phyloP scores from a whole-genome alignment of 2,329 filamentous ascomycete species.

The Podosphaera xanthii region DNA sequence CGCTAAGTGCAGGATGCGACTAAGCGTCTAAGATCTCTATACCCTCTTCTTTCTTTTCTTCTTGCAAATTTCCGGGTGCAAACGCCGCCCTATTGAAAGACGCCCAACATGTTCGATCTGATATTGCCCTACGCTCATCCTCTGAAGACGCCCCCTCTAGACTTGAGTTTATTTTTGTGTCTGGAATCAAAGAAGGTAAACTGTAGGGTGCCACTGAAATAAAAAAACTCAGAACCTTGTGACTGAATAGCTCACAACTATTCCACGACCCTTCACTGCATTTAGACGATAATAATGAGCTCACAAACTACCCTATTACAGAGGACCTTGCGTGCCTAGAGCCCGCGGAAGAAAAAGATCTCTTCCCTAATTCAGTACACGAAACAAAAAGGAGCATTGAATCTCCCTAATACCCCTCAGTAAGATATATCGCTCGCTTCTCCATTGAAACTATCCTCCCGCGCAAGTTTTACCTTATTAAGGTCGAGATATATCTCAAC shows the following conservation, averaged over 20 bases:
- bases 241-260: not conserved
- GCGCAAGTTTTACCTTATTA: not conserved
- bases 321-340: not conserved
- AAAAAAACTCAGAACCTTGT: not conserved
- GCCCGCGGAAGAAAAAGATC: not conserved
- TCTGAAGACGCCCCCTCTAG: not conserved
- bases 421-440: not conserved
- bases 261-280: not conserved
- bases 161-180: not conserved
- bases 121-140: not conserved
- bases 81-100: not conserved
- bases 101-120: not conserved
- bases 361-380: not conserved
- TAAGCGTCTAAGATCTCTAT: not conserved
- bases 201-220: not conserved
- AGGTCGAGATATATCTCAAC: not conserved
- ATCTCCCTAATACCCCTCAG: not conserved
- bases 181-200: not conserved
- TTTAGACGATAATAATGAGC: not conserved
- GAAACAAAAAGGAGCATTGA: not conserved
- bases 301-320: not conserved
- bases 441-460: not conserved
- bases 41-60: not conserved
- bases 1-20: not conserved
- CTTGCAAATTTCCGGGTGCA: not conserved